phyloP scores from a whole-genome alignment of 306 rosid genomes.

The Vigna nakashimae region DNA sequence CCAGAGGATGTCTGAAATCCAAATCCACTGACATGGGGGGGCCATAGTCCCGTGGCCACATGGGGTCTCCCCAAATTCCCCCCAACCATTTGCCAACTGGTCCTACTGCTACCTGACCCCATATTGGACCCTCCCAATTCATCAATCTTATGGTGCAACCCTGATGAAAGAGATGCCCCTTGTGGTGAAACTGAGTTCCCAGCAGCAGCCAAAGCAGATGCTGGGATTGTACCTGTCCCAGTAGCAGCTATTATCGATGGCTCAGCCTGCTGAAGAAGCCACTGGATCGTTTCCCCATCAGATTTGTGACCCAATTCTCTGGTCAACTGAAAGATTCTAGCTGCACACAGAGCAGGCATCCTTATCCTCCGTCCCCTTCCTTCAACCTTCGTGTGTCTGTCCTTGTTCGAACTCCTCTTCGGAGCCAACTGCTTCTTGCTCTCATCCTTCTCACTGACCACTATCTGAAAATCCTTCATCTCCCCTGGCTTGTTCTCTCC shows the following conservation, averaged over 20 bases:
- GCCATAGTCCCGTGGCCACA: slow-evolving; percentile 80
- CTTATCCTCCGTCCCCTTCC: slow-evolving; percentile 95
- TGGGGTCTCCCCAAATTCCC: slow-evolving; percentile 84
- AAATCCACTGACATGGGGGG: slow-evolving; percentile 71
- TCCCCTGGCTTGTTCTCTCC: slow-evolving; percentile 75
- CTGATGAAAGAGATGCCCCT: slow-evolving; percentile 69
- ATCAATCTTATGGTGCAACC: slow-evolving; percentile 71
- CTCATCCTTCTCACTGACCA: slow-evolving; percentile 67
- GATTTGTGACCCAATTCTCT: slow-evolving; percentile 97
- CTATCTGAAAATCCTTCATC: slow-evolving; percentile 83
- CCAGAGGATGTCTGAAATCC: slow-evolving; percentile 76
- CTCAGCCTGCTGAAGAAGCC: slow-evolving; percentile 94
- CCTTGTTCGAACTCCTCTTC: slow-evolving; percentile 90
- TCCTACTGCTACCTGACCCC: slow-evolving; percentile 75
- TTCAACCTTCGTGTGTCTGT: slow-evolving; percentile 94
- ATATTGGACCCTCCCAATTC: slow-evolving; percentile 69
- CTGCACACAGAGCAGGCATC: slow-evolving; percentile 98
- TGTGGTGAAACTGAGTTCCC: slow-evolving; percentile 70
- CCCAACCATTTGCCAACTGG: slow-evolving; percentile 81
- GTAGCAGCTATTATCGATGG: slow-evolving; percentile 91
- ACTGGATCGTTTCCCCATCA: slow-evolving; percentile 97
- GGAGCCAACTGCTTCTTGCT: slow-evolving; percentile 84
- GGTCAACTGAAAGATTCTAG: slow-evolving; percentile 90
- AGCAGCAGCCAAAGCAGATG: slow-evolving; percentile 84
- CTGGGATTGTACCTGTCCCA: slow-evolving; percentile 91